These are phyloP conservation scores for Elsinoe arachidis DNA, from an alignment of 2,329 filamentous ascomycete species.

Conservation along the genomic window DNA sequence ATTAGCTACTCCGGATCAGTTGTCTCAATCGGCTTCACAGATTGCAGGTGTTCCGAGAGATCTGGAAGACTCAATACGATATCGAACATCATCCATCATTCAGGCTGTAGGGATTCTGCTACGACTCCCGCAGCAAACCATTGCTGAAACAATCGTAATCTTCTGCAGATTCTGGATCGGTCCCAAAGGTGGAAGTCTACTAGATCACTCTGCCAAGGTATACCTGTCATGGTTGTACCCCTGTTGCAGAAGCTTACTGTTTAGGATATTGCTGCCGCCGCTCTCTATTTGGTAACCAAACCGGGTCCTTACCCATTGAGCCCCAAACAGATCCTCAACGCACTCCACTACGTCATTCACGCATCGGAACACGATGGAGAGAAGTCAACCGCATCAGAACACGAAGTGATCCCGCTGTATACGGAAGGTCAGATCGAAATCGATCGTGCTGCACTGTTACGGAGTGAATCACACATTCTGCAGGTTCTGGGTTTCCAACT, in stretches of 20 bases:
- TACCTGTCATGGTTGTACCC: constrained; percentile 4
- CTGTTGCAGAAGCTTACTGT: constrained; percentile 14
- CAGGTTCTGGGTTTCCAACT: constrained; percentile 70
- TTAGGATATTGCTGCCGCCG: constrained; percentile 72
- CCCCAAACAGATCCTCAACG: constrained; percentile 71
- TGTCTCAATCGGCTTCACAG: constrained; percentile 50
- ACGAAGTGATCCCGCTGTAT: constrained; percentile 34
- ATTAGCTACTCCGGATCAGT: constrained; percentile 62
- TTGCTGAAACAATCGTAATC: constrained; percentile 75
- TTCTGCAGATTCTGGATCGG: constrained; percentile 74
- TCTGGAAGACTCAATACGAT: constrained; percentile 63
- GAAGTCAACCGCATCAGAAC: constrained; percentile 47
- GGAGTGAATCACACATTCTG: constrained; percentile 70
- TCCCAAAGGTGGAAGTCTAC: constrained; percentile 41
- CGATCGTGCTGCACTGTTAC: constrained; percentile 56
- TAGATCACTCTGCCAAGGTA: constrained; percentile 46
- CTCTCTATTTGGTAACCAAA: constrained; percentile 74
- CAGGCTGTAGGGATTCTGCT: constrained; percentile 75
- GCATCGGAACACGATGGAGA: constrained; percentile 35
- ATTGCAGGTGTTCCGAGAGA: constrained; percentile 53
- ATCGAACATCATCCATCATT: constrained; percentile 62
- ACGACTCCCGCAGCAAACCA: constrained; percentile 73
- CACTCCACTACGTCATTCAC: constrained; percentile 46
- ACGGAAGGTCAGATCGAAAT: constrained; percentile 63
- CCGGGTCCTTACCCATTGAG: constrained; percentile 68